phyloP scores from a whole-genome alignment of 495 filamentous ascomycete species.

The Ascobolus immersus region DNA sequence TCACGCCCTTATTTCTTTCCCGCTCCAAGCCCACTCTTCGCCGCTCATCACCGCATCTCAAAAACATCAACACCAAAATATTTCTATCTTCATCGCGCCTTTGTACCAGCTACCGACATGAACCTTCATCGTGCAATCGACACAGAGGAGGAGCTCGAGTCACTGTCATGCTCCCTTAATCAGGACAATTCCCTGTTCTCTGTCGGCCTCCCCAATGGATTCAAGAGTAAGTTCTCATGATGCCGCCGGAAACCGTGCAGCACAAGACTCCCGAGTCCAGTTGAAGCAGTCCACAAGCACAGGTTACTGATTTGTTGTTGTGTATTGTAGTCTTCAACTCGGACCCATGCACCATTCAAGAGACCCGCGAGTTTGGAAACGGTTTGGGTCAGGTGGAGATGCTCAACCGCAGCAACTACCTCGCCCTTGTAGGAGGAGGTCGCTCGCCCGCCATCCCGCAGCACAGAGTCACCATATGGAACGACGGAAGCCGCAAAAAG shows the following conservation, averaged over 20 bases:
- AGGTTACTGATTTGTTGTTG: not conserved
- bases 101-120: no score
- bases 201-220: slow-evolving; percentile 65
- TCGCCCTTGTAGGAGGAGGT: slow-evolving; percentile 78
- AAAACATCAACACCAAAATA: no score
- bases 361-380: slow-evolving; percentile 60
- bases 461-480: slow-evolving; percentile 86
- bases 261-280: slow-evolving; percentile 4
- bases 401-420: slow-evolving; percentile 66
- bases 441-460: slow-evolving; percentile 60
- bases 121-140: slow-evolving; percentile 76
- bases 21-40: no score
- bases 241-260: slow-evolving; percentile 4
- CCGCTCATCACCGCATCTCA: no score
- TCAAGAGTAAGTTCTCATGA: slow-evolving; percentile 38
- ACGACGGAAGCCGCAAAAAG: slow-evolving; percentile 53
- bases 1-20: no score
- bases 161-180: slow-evolving; percentile 70
- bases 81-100: no score
- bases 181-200: slow-evolving; percentile 68
- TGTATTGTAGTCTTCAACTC: slow-evolving; percentile 42
- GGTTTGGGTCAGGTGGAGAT: slow-evolving; percentile 66
- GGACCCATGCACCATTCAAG: slow-evolving; percentile 48
- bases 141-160: slow-evolving; percentile 42
- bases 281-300: not conserved